A percentile compares a stretch with the other conserved stretches of the same genome.
Conservation (phyloP, 202 grass and related monocot genomes). For the Dendrocalamus latiflorus region DNA sequence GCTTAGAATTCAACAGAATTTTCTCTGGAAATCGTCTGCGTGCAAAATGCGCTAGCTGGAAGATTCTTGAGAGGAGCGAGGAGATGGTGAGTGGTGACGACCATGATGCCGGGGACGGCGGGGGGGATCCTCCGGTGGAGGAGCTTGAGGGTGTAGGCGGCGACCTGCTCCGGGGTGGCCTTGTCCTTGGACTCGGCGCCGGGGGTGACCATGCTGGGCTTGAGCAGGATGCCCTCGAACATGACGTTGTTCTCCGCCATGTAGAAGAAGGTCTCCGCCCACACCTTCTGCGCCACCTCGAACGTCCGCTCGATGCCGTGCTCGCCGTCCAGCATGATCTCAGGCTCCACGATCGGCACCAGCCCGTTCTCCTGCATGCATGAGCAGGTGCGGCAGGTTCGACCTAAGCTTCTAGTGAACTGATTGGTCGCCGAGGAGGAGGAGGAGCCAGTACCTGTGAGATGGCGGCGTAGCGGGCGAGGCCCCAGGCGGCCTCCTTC, state of each 20-base stretch:
- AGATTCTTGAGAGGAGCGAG: not conserved
- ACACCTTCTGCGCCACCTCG: too few species aligned
- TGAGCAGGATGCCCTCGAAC: too few species aligned
- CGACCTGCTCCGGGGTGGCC: too few species aligned
- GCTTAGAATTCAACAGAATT: not conserved
- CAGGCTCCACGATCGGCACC: slow-evolving; percentile 84
- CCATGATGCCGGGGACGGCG: too few species aligned
- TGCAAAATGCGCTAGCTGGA: not conserved
- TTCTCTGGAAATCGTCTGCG: too few species aligned
- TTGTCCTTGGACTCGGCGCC: too few species aligned
- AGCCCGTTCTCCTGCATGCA: slow-evolving; percentile 75
- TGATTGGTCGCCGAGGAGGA: not conserved
- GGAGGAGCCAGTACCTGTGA: slow-evolving; percentile 26
- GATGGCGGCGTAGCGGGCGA: slow-evolving; percentile 84
- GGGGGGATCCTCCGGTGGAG: too few species aligned
- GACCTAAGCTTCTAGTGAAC: not conserved
- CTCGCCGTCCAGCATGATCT: slow-evolving; percentile 83
- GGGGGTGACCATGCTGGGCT: too few species aligned
- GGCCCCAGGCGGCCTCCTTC: slow-evolving; percentile 81
- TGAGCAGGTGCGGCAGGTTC: not conserved
- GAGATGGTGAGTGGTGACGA: not conserved
- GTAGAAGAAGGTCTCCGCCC: too few species aligned
- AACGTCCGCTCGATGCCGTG: too few species aligned
- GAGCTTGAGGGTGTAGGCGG: too few species aligned
- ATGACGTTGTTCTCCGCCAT: too few species aligned